These are phyloP conservation scores for Striga asiatica DNA, from an alignment of 257 asterid genomes.

Conservation along the genomic window DNA sequence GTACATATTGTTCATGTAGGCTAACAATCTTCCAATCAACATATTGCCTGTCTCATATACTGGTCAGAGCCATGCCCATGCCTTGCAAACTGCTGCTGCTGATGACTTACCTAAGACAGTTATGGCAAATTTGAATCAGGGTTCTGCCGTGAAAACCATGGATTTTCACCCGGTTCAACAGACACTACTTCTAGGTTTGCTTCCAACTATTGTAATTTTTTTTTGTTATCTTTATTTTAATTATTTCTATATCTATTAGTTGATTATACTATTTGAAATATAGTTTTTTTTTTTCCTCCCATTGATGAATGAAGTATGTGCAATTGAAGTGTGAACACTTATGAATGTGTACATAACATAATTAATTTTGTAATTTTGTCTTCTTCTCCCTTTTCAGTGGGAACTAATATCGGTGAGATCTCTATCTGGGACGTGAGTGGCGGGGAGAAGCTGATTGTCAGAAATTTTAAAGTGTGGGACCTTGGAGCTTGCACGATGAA, in stretches of 20 bases:
- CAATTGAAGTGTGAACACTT: neutral
- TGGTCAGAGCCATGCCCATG: constrained; percentile 32
- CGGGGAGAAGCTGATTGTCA: constrained; percentile 32
- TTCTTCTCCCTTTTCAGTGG: constrained; percentile 30
- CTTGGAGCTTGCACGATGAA: constrained; percentile 36
- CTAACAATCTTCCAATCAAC: constrained; percentile 28
- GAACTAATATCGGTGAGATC: constrained; percentile 53
- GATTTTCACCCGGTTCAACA: constrained; percentile 54
- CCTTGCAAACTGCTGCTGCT: constrained; percentile 18
- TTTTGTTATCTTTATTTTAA: neutral
- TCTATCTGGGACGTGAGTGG: constrained; percentile 51
- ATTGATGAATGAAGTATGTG: neutral
- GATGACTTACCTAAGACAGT: constrained; percentile 49
- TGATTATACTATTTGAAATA: neutral
- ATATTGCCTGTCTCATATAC: constrained; percentile 22
- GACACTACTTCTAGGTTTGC: constrained; percentile 50
- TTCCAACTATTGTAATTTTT: no score
- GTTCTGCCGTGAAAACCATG: constrained; percentile 60
- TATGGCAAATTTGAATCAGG: constrained; percentile 42
- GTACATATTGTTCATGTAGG: constrained; percentile 22
- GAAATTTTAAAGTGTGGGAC: constrained; percentile 56
- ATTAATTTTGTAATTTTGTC: neutral
- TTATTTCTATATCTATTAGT: neutral
- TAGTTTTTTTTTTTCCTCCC: neutral
- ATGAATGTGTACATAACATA: neutral